phyloP scores from a whole-genome alignment of 208 protist species.

The Acanthamoeba castellanii region DNA sequence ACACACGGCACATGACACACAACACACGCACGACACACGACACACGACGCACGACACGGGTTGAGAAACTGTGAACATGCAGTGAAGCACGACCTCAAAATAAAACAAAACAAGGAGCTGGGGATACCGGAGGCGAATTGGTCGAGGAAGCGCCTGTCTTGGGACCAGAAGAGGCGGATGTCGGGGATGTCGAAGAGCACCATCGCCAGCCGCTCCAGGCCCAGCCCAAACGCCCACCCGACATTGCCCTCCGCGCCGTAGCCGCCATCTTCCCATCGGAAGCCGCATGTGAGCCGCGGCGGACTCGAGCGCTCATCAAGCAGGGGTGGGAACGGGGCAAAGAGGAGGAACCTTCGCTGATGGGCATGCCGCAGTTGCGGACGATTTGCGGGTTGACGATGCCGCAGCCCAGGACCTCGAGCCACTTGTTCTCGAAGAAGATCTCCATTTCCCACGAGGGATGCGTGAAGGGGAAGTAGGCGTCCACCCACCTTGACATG shows the following conservation, averaged over 20 bases:
- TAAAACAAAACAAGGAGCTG: not conserved
- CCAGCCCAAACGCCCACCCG: slow-evolving; percentile 89
- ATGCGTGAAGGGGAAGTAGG: slow-evolving; percentile 94
- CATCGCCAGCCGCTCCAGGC: slow-evolving; percentile 94
- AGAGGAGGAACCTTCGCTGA: slow-evolving; percentile 17
- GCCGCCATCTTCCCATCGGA: not conserved
- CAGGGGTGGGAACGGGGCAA: not conserved
- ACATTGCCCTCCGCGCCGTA: not conserved
- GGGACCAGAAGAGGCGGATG: slow-evolving; percentile 94
- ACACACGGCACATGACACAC: not conserved
- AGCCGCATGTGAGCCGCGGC: not conserved
- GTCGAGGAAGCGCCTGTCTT: slow-evolving; percentile 85
- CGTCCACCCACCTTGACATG: slow-evolving; percentile 87
- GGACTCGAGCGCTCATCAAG: not conserved
- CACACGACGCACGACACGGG: not conserved
- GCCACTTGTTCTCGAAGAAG: slow-evolving; percentile 91
- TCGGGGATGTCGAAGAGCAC: slow-evolving; percentile 93
- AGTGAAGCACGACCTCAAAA: not conserved
- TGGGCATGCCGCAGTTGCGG: slow-evolving; percentile 67
- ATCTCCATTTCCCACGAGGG: slow-evolving; percentile 93
- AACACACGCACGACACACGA: not conserved
- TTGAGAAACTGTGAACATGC: not conserved
- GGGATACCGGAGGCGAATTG: slow-evolving; percentile 79
- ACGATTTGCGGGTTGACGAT: slow-evolving; percentile 89
- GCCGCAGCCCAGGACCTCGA: slow-evolving; percentile 92